These are phyloP conservation scores for Cryptococcus jaspeensis DNA, from an alignment of 1,284 basidiomycete genomes.

Conservation along the genomic window DNA sequence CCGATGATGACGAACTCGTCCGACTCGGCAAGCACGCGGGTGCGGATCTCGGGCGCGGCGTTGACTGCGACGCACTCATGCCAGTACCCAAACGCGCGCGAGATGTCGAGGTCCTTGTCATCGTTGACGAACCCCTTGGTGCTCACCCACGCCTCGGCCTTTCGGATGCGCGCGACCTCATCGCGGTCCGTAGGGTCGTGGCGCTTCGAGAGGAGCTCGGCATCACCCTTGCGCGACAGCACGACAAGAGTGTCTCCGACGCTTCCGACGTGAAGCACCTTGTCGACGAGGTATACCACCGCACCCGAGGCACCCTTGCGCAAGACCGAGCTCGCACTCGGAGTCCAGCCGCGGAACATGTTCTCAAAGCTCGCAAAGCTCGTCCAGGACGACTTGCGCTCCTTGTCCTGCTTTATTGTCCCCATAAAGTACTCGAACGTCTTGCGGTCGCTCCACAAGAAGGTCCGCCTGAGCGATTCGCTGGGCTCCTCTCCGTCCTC, in stretches of 20 bases:
- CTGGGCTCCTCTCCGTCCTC: constrained; percentile 60
- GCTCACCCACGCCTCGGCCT: constrained; percentile 94
- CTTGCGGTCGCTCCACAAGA: constrained; percentile 77
- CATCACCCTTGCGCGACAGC: constrained; percentile 74
- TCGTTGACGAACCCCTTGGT: constrained; percentile 92
- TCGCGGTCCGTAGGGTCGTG: constrained; percentile 88
- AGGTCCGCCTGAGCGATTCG: constrained; percentile 80
- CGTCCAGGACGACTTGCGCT: constrained; percentile 68
- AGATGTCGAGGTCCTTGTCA: constrained; percentile 72
- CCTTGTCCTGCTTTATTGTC: constrained; percentile 12
- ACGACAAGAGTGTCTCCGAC: constrained; percentile 88
- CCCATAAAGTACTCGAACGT: constrained; percentile 62
- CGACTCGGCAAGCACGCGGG: constrained; percentile 70
- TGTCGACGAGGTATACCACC: constrained; percentile 78
- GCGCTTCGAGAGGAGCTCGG: constrained; percentile 71
- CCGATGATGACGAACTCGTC: constrained; percentile 98
- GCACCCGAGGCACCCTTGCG: constrained; percentile 82
- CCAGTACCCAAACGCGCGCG: constrained; percentile 92
- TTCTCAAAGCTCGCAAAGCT: constrained; percentile 48
- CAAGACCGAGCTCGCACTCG: constrained; percentile 50
- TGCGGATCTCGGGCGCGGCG: constrained; percentile 75
- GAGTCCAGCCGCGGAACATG: constrained; percentile 46
- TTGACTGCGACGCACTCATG: constrained; percentile 89
- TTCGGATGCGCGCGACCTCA: constrained; percentile 83
- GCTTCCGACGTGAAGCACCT: constrained; percentile 86